Base-by-base conservation (phyloP, 345 rosid species). In the Salix purpurea region DNA sequence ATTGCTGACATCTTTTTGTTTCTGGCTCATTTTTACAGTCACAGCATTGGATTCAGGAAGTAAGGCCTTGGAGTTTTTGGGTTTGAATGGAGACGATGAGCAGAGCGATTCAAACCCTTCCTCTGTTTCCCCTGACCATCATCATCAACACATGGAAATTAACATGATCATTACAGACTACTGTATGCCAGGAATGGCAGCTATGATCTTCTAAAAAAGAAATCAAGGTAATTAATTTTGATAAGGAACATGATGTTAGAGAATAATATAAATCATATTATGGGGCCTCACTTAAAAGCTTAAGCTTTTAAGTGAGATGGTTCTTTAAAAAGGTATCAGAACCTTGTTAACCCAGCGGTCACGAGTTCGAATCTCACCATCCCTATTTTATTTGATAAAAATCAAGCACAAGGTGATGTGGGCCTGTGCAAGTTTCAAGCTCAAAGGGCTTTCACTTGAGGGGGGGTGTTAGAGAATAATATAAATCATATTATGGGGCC, bases 161-260 rank as follows among this genome's bases (percentile, higher is more conserved):
- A 91, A 87, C 83, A 79, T 96, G 78, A 90, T 96, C 68, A 92
- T 96, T 30, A 96, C 98, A 56, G 99, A 93, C 84, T 96, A 92
- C 56, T 92, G 94, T 69, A 92, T 93, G 99, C 99, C 99, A 23
- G 99, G 93, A 15, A 93, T 93, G 96, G 87, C 97, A 9, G 99
- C 77, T 92, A 91, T 77, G 98, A 96, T 88, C 93, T 96, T 12
- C 89, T 96, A 15, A 89, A 87, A 83, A 93, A 78, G 78, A 34
- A 34, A 86, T 96, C 46, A 92, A 93, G 93, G 96, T 91, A 87
- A 66, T 61, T 7, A 71, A 28, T 21, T 42, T 36, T 36, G 99
- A 83, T 56, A 89, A 15, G 97, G 99, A 71, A 98, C 98, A 70
- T 92, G n/a, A n/a, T n/a, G n/a, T n/a, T n/a, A n/a, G n/a, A n/a